Percentiles rank a stretch among this genome's conserved stretches.
Conservation (phyloP, 2,329 filamentous ascomycete genomes). For the Zymoseptoria pseudotritici region DNA sequence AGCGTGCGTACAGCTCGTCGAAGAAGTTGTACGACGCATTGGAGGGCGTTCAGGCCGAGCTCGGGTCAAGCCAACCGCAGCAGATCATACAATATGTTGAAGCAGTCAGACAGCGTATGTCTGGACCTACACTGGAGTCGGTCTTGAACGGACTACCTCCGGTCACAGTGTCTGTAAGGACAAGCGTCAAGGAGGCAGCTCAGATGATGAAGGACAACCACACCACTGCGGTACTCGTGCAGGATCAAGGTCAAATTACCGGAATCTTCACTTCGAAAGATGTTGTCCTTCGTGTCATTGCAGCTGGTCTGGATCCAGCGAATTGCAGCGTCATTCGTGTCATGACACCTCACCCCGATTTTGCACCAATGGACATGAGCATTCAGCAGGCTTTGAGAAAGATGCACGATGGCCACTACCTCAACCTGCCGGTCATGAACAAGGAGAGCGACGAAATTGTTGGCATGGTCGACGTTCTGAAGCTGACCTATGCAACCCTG, state of each 20-base stretch:
- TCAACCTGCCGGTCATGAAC: slow-evolving; percentile 98
- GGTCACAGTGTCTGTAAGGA: slow-evolving; percentile 89
- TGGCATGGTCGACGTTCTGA: slow-evolving; percentile 97
- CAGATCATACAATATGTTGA: slow-evolving; percentile 99
- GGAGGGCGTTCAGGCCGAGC: slow-evolving; percentile 93
- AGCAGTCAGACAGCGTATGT: slow-evolving; percentile 92
- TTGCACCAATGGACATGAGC: slow-evolving; percentile 97
- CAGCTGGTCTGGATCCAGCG: slow-evolving; percentile 83
- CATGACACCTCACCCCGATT: slow-evolving; percentile 98
- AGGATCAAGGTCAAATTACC: slow-evolving; percentile 94
- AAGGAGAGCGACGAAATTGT: slow-evolving; percentile 85
- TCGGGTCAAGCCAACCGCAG: slow-evolving; percentile 91
- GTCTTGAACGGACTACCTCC: slow-evolving; percentile 88
- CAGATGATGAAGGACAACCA: slow-evolving; percentile 98
- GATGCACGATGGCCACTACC: slow-evolving; percentile 99
- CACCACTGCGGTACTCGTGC: slow-evolving; percentile 90
- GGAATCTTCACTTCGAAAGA: slow-evolving; percentile 99
- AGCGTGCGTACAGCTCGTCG: slow-evolving; percentile 96
- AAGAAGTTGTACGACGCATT: slow-evolving; percentile 94
- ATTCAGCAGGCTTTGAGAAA: slow-evolving; percentile 96
- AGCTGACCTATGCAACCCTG: slow-evolving; percentile 93
- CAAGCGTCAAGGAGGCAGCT: slow-evolving; percentile 92
- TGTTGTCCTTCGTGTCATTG: slow-evolving; percentile 94
- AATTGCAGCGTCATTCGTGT: slow-evolving; percentile 97
- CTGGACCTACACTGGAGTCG: slow-evolving; percentile 88